Conservation (phyloP, 305 asterid genomes). For the Fraxinus ornus region DNA sequence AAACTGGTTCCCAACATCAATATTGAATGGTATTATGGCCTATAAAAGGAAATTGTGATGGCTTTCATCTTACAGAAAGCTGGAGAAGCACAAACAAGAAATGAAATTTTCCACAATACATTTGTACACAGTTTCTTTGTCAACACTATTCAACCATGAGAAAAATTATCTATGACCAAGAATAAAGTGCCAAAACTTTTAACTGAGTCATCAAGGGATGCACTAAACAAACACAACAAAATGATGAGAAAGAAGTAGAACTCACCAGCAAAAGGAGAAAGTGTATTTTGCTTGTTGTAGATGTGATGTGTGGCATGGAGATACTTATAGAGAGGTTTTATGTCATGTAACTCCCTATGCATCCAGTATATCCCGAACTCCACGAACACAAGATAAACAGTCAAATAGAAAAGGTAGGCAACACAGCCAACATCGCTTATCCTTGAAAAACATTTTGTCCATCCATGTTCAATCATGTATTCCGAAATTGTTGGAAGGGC, state of each 20-base stretch:
- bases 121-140: neutral
- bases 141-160: neutral
- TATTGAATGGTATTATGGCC: neutral
- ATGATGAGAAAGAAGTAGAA: slow-evolving; percentile 25
- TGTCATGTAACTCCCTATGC: slow-evolving; percentile 93
- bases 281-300: slow-evolving; percentile 95
- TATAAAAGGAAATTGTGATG: neutral
- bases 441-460: slow-evolving; percentile 78
- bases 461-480: slow-evolving; percentile 87
- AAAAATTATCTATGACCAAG: neutral
- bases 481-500: slow-evolving; percentile 80
- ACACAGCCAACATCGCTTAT: slow-evolving; percentile 68
- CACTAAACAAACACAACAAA: slow-evolving; percentile 1
- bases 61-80: neutral
- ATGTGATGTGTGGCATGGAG: slow-evolving; percentile 94
- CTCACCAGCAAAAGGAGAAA: slow-evolving; percentile 95
- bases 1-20: neutral
- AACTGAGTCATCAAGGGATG: neutral
- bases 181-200: neutral
- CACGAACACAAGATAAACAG: slow-evolving; percentile 63
- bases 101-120: neutral
- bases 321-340: slow-evolving; percentile 87
- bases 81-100: neutral
- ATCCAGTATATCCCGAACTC: slow-evolving; percentile 97
- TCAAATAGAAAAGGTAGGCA: slow-evolving; percentile 43